Conservation (phyloP, 23 red algal genomes). For the Cyanidiococcus yangmingshanensis region DNA sequence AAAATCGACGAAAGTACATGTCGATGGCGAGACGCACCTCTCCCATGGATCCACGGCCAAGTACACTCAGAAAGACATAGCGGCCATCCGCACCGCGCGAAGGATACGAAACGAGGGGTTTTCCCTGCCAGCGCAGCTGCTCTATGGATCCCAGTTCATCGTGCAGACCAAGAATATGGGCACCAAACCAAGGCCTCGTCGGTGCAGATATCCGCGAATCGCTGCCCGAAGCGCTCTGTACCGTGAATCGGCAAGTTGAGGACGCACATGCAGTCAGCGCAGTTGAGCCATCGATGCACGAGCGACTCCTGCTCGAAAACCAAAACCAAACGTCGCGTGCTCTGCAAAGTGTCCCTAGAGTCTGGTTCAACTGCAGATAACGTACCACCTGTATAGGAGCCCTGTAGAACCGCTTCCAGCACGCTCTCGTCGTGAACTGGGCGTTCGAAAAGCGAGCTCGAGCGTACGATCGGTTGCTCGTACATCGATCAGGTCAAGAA, state of each 20-base stretch:
- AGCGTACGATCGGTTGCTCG: not conserved
- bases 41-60: conserved; percentile 76
- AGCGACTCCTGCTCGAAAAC: not conserved
- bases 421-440: not conserved
- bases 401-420: not conserved
- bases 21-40: conserved; percentile 80
- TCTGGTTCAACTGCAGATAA: too few relatives aligned
- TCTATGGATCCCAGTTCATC: not conserved
- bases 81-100: not conserved
- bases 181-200: not conserved
- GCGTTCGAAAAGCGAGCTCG: not conserved
- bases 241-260: not conserved
- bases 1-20: conserved; percentile 59
- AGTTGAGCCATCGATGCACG: not conserved
- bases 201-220: not conserved
- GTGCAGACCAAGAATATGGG: not conserved
- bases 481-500: not conserved
- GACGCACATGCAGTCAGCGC: not conserved
- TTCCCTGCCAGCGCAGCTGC: not conserved
- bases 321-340: not conserved
- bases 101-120: not conserved
- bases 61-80: not conserved
- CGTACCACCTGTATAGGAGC: not conserved
- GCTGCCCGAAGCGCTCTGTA: not conserved
- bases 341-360: too few relatives aligned